Evolutionary conservation across 805 yeast genomes (phyloP), one percentile per base, ranked within the genome.

Genomic region (Cephaloascus albidus): DNA sequence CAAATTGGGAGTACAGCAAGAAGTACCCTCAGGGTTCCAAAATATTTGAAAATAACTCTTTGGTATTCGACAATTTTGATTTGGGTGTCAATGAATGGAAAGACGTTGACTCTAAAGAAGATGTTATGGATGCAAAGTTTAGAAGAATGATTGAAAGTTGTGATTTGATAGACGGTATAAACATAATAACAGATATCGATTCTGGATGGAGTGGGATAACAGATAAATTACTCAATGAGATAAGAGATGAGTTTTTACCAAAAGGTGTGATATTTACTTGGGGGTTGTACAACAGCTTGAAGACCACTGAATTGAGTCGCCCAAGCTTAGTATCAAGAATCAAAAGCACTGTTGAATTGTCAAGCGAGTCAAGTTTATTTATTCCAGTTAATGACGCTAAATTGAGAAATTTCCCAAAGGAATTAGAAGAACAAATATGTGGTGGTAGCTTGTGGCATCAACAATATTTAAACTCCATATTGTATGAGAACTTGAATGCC

Each of bases 131-230:
- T 37, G 68, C 66, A 2, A 59, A 61, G 4, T 74, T 88, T 40
- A 67, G 96, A 40, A 57, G 62, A 2, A 59, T 72, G 33, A 52
- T 93, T 12, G 98, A 90, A 52, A 72, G 75, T 43, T 79, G 93
- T 53, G 97, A 93, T 54, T 57, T 65, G 20, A 52, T 89, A 16
- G 74, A 72, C 40, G 96, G 96, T 1, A 42, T 93, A 8, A 84
- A 83, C 47, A 37, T 85, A 0, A 51, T 80, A 2, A 72, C 83
- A 0, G 96, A 88, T 38, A 47, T 81, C 3, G 95, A 85, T 52
- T 68, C 76, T 18, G 84, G 82, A 0, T 90, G 97, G 97, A 82
- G 87, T 37, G 95, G 95, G 0, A 77, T 84, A 48, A 57, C 85
- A 3, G 54, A 60, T 33, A 66, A 68, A 36, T 46, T 78, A 44